Evolutionary conservation across 106 monocot genomes (phyloP).

Genomic region (Phalaenopsis equestris): DNA sequence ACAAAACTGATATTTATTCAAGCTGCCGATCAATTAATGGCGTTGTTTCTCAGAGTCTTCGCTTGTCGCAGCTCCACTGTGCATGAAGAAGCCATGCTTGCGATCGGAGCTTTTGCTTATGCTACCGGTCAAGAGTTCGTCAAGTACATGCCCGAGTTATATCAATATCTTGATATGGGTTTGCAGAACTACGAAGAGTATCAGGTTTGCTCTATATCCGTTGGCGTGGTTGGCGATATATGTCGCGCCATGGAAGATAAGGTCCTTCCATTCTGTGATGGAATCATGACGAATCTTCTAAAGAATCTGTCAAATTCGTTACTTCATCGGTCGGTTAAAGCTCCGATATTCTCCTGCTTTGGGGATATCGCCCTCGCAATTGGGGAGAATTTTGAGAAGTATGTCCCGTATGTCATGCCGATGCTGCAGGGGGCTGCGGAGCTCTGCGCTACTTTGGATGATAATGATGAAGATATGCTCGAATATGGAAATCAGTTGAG

Average conservation of each 20-base stretch:
- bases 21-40: constrained; percentile 22
- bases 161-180: constrained; percentile 22
- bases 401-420: constrained; percentile 14
- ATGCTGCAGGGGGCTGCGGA: constrained; percentile 24
- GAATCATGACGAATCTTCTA: constrained; percentile 22
- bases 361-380: constrained; percentile 25
- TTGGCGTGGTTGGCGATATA: constrained; percentile 24
- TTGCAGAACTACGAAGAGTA: constrained; percentile 25
- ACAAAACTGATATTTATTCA: constrained; percentile 19
- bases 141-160: constrained; percentile 23
- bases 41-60: constrained; percentile 19
- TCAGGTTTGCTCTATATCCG: constrained; percentile 25
- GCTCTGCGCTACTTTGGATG: constrained; percentile 22
- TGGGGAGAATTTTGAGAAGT: constrained; percentile 27
- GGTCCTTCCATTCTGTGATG: constrained; percentile 24
- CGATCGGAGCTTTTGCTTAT: constrained; percentile 22
- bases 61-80: constrained; percentile 19
- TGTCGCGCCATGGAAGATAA: constrained; percentile 23
- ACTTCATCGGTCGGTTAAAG: constrained; percentile 22
- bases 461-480: constrained; percentile 62
- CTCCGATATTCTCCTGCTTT: constrained; percentile 25
- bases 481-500: constrained; percentile 86
- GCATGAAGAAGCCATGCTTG: constrained; percentile 32
- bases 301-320: constrained; percentile 19
- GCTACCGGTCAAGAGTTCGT: constrained; percentile 17